Conservation (phyloP, 768 basidiomycete genomes). For the Vararia minispora region DNA sequence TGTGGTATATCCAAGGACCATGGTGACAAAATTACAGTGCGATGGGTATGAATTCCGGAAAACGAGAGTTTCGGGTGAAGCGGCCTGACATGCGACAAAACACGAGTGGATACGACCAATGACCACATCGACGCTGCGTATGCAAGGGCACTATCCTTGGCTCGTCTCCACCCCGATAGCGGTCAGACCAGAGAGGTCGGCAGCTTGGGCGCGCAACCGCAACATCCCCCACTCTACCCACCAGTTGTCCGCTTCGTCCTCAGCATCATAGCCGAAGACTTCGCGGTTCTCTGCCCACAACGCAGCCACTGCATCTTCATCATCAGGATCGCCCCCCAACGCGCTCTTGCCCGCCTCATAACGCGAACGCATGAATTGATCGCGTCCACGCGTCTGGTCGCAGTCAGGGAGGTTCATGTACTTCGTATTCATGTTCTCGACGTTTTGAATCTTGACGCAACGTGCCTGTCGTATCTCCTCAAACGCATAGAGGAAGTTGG, state of each 20-base stretch:
- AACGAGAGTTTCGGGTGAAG: too few relatives aligned
- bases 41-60: too few relatives aligned
- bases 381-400: slow-evolving; percentile 15
- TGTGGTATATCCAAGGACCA: too few relatives aligned
- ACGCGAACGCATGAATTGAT: slow-evolving; percentile 16
- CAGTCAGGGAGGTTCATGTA: slow-evolving; percentile 15
- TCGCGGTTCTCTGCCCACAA: slow-evolving; percentile 22
- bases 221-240: slow-evolving; percentile 26
- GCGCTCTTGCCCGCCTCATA: slow-evolving; percentile 14
- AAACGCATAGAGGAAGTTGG: slow-evolving; percentile 22
- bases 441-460: slow-evolving; percentile 8
- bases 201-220: slow-evolving; percentile 17
- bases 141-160: too few relatives aligned
- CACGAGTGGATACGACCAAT: too few relatives aligned
- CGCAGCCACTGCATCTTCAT: slow-evolving; percentile 15
- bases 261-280: slow-evolving; percentile 24
- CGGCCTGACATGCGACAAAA: too few relatives aligned
- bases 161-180: too few relatives aligned
- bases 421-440: slow-evolving; percentile 15
- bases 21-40: too few relatives aligned
- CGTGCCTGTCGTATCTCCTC: slow-evolving; percentile 24
- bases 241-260: slow-evolving; percentile 28
- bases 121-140: too few relatives aligned
- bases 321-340: slow-evolving; percentile 12
- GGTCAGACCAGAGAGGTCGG: too few relatives aligned